Base-by-base conservation (phyloP, 2,329 filamentous ascomycete species). In the Calonectria fujianensis region DNA sequence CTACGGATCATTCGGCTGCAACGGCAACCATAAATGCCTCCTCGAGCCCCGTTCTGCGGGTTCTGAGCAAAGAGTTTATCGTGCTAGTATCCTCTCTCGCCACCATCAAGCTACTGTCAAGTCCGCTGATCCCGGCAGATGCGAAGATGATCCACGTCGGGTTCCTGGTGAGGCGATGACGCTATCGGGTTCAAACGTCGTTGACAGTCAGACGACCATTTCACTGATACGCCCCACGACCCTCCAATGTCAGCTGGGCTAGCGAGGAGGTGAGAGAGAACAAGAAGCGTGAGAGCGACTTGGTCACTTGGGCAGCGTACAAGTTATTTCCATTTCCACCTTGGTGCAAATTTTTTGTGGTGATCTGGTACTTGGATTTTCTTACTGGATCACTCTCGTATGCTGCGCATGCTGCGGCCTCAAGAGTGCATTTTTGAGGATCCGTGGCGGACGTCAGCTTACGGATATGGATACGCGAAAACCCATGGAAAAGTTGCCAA, bases 11-110 rank as follows among this genome's bases (percentile, higher is more conserved):
- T 67, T 74, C 72, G 72, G 72, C 72, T 70, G 72, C 41, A 24
- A 74, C 72, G 72, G 72, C 48, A 45, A 73, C 63, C 67, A 67
- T 74, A 70, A 69, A 69, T 73, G 71, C 66, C 66, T 73, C 71
- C 48, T 41, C n/a, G 48, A 18, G n/a, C 69, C 69, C 69, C 69
- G 35, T 54, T 65, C 32, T 65, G 51, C 50, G 39, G 32, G 32
- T n/a, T 24, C 37, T 66, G 10, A 31, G 54, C 27, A 29, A 48
- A 32, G 45, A 70, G 31, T 65, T 61, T 66, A 48, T 35, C 24
- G 37, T 37, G 18, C 54, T 54, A 29, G 57, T 37, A 63, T 63
- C 39, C 27, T 73, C 45, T 68, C 54, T 73, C 37, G 50, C 57
- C 65, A 73, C 41, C 24, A n/a, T 67, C 51, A 32, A 63, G 32